Evolutionary conservation across 1,139 yeast genomes (phyloP), one percentile per base, ranked within the genome.

Genomic region (Candida frijolesensis): DNA sequence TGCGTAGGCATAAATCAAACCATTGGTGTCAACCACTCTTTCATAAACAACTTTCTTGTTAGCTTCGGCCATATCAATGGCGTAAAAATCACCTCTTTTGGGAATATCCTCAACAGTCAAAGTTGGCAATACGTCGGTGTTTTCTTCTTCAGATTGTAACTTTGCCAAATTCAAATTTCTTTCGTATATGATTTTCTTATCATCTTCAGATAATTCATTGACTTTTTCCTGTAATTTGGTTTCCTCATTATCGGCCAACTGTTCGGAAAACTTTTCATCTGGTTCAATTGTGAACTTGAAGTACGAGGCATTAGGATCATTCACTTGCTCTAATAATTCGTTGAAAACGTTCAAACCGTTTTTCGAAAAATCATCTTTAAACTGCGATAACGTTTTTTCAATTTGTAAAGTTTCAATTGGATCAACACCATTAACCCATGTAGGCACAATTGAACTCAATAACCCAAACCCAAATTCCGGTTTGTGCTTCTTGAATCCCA

Each of bases 381-480:
- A 90, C 53, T 74, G 70, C 5, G 66, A 59, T 45, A 92, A 71
- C 19, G 83, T 73, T 15, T 73, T 74, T 56, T 89, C 89, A 65
- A 89, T 87, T 54, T 84, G 83, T 43, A 94, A 71, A 3, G 80
- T 62, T 9, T 81, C 78, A 55, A 92, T 72, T 6, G 95, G 92
- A 64, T 89, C 89, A 12, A 82, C 79, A 29, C 83, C 83, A 62
- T 90, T 90, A 49, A 89, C 84, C 88, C 97, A 92, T 12, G 91
- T 83, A 10, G 97, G 90, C 37, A 89, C 80, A 10, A 94, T 60
- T 2, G 91, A 79, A 60, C 84, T 84, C 41, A 94, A 76, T 49
- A 94, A 69, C 30, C 85, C 85, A 74, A 94, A 72, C 15, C 99
- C 99, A 70, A 91, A 92, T 52, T 90, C 90, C 0, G 98, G 87